phyloP scores from a whole-genome alignment of 1,139 yeast species.

The Pichia inconspicua region DNA sequence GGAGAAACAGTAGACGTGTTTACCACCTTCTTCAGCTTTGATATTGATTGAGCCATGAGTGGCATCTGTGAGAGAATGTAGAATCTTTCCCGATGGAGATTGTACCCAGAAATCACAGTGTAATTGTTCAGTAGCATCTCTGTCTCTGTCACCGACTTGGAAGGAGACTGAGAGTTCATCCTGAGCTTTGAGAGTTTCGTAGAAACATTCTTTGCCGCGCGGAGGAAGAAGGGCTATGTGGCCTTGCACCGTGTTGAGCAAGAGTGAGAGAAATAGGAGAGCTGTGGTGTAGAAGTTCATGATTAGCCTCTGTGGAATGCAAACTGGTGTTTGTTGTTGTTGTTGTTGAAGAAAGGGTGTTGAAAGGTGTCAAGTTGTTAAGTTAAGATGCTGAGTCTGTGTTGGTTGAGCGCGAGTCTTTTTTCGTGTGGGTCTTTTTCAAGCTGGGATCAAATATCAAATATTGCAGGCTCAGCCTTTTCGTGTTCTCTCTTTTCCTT shows the following conservation, averaged over 20 bases:
- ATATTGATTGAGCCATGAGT: conserved; percentile 79
- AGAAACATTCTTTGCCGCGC: conserved; percentile 82
- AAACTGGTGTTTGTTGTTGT: background rate
- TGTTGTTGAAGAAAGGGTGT: background rate
- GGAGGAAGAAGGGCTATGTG: conserved; percentile 84
- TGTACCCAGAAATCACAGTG: conserved; percentile 66
- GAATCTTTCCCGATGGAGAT: conserved; percentile 52
- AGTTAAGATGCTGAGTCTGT: too few relatives aligned
- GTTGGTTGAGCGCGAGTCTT: too few relatives aligned
- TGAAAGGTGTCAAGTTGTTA: too few relatives aligned
- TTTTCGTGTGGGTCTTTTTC: too few relatives aligned
- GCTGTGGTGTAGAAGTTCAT: background rate
- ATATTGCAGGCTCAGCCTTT: too few relatives aligned
- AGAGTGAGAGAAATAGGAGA: conserved; percentile 9
- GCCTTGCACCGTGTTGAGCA: conserved; percentile 33
- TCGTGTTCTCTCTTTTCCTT: too few relatives aligned
- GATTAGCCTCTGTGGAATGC: background rate
- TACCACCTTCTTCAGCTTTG: conserved; percentile 61
- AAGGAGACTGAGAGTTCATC: conserved; percentile 85
- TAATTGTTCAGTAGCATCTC: conserved; percentile 67
- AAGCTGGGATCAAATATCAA: too few relatives aligned
- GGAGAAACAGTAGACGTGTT: conserved; percentile 82
- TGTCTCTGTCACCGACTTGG: conserved; percentile 91
- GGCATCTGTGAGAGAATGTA: conserved; percentile 44
- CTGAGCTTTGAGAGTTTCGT: conserved; percentile 69